Evolutionary conservation across 345 rosid genomes (phyloP), one percentile per base, ranked within the genome.

Genomic region (Litchi chinensis): DNA sequence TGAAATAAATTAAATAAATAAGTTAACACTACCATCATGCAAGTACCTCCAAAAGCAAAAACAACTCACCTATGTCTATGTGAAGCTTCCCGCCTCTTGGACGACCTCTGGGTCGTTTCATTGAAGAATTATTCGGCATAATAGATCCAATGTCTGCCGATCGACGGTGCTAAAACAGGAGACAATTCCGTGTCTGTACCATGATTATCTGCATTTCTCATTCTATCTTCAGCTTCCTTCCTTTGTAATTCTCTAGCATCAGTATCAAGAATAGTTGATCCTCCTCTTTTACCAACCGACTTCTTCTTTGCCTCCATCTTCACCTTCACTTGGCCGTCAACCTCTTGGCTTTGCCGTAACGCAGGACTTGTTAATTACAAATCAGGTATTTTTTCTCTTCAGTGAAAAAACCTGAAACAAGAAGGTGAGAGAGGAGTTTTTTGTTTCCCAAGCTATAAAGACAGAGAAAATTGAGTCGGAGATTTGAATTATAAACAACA

Each of bases 21-120:
- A 28, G 32, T 28, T 28, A 28, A 28, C 32, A 28, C 32, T 28
- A 28, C 32, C 32, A 28, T 28, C 32, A 28, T 2, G 2, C 1
- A 12, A n/a, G n/a, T 72, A 24, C 5, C 41, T 8, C 24, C 13
- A 15, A 59, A 3, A 62, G 37, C 16, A 8, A 44, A 32, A 18
- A 75, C 7, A 37, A 48, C 85, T 86, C 73, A 86, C 91, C n/a
- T n/a, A n/a, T n/a, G n/a, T n/a, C 85, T 24, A 71, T 44, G 26
- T 79, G 26, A 76, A 82, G 56, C 72, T 79, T 82, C 6, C 83
- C 80, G 10, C 88, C 88, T 11, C 73, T 83, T 37, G 89, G 89
- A 72, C 90, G 62, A 5, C 86, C 90, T 57, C 88, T 77, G 16
- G 72, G 18, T 10, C 87, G 78, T 62, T 81, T 88, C 6, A 2